Base-by-base conservation (phyloP, 2,329 filamentous ascomycete species). In the Passalora sequoiae region DNA sequence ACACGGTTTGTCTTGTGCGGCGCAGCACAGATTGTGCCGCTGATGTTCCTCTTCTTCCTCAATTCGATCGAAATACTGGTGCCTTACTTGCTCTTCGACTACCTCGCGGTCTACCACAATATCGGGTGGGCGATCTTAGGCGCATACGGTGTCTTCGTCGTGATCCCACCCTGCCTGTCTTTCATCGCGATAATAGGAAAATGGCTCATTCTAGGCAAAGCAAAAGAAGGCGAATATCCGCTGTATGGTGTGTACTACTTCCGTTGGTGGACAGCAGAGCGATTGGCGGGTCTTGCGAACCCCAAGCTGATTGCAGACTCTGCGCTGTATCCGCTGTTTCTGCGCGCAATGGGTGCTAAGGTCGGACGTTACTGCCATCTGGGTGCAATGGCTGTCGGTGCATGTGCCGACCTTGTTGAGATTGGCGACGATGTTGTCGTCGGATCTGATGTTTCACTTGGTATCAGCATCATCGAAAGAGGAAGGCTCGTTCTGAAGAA, bases 221-320 rank as follows among this genome's bases (percentile, higher is more conserved):
- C 75, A 51, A 66, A 61, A 29, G 69, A 73, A 50, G 76, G 76
- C 0, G 58, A 76, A 4, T 77, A 74, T 51, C 74, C 76, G 1
- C 77, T 79, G 70, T 79, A 76, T 72, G 74, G 74, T 2, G 46
- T 58, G 2, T 78, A 78, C 53, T 76, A 79, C 56, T 77, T 72
- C 0, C 68, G 75, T 7, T 79, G 76, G 76, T 79, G 76, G 76
- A 52, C 76, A 41, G 70, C 55, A 8, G 49, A 55, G 37, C 53
- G 55, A 21, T 30, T 57, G 15, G 43, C 43, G 3, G 41, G 4
- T 4, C 36, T 55, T 1, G 48, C 48, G 16, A 53, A 55, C 15
- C 36, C 41, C 10, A 56, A 56, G 38, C 44, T 55, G 15, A 28
- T 56, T 19, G 54, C 54, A 4, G 52, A 56, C 24, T 50, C 47